Evolutionary conservation across 1,284 basidiomycete species (phyloP).

Genomic region (Ceratobasidium sp.): DNA sequence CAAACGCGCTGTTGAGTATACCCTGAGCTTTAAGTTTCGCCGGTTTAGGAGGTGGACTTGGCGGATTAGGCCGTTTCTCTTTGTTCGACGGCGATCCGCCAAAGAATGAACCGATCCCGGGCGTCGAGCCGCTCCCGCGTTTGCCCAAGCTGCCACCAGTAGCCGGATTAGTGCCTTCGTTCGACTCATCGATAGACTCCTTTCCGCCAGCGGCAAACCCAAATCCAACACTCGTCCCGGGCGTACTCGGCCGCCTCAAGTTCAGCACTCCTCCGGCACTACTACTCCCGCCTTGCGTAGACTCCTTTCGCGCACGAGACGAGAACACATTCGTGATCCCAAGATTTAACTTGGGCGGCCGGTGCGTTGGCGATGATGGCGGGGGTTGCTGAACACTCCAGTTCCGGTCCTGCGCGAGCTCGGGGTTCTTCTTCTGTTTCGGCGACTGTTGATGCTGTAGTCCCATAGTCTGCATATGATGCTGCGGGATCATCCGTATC

Average conservation of each 20-base stretch:
- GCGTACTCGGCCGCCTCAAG: slow-evolving; percentile 26
- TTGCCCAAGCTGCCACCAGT: not conserved
- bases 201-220: slow-evolving; percentile 6
- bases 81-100: not conserved
- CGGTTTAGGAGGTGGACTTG: slow-evolving; percentile 29
- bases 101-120: slow-evolving; percentile 3
- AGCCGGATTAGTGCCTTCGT: not conserved
- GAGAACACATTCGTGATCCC: not conserved
- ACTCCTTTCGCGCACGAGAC: slow-evolving; percentile 25
- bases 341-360: slow-evolving; percentile 26
- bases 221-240: not conserved
- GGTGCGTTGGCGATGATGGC: slow-evolving; percentile 10
- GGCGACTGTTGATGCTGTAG: not conserved
- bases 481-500: slow-evolving; percentile 34
- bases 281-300: not conserved
- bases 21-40: slow-evolving; percentile 20
- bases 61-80: slow-evolving; percentile 7
- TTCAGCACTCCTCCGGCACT: not conserved
- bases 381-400: slow-evolving; percentile 8
- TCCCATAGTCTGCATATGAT: slow-evolving; percentile 40
- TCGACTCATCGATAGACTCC: not conserved
- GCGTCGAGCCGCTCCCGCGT: slow-evolving; percentile 27
- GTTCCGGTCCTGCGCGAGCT: slow-evolving; percentile 22
- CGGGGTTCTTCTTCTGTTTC: not conserved
- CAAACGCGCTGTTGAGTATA: slow-evolving; percentile 16